Evolutionary conservation across 176 grass and related monocot genomes (phyloP).

Genomic region (Carex littledalei): DNA sequence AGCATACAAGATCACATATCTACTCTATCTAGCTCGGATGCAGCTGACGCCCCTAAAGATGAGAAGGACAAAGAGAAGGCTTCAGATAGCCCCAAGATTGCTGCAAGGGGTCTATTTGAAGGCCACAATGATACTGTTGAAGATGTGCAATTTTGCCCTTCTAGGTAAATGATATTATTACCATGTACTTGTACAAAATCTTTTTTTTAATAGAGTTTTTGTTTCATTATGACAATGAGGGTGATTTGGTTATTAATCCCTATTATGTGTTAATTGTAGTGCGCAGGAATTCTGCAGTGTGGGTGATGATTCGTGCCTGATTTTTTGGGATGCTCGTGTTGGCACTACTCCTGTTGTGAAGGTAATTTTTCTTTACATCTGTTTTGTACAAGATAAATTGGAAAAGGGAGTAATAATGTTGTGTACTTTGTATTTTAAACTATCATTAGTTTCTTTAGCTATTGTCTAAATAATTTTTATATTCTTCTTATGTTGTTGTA

Average conservation of each 20-base stretch:
- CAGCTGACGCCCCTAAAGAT: slow-evolving; percentile 13
- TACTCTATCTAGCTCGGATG: slow-evolving; percentile 52
- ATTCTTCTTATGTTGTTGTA: background rate
- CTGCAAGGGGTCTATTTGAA: slow-evolving; percentile 82
- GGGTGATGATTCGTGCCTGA: slow-evolving; percentile 97
- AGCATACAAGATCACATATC: slow-evolving; percentile 97
- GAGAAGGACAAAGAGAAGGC: slow-evolving; percentile 41
- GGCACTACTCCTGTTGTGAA: slow-evolving; percentile 80
- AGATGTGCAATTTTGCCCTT: slow-evolving; percentile 99
- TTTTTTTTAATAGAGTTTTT: background rate
- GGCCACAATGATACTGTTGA: slow-evolving; percentile 91
- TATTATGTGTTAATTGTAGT: slow-evolving; percentile 56
- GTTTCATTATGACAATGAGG: background rate
- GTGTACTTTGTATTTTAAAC: background rate
- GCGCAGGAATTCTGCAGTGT: slow-evolving; percentile 99
- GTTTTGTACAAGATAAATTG: background rate
- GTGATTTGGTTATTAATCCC: too few relatives aligned
- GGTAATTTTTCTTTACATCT: slow-evolving; percentile 29
- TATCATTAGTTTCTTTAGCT: slow-evolving; percentile 1
- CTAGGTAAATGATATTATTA: slow-evolving; percentile 48
- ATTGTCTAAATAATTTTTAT: background rate
- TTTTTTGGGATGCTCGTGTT: slow-evolving; percentile 97
- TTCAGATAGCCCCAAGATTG: slow-evolving; percentile 69
- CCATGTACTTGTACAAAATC: background rate
- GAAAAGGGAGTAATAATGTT: background rate